phyloP scores from a whole-genome alignment of 495 filamentous ascomycete species.

The Xylaria telfairii region DNA sequence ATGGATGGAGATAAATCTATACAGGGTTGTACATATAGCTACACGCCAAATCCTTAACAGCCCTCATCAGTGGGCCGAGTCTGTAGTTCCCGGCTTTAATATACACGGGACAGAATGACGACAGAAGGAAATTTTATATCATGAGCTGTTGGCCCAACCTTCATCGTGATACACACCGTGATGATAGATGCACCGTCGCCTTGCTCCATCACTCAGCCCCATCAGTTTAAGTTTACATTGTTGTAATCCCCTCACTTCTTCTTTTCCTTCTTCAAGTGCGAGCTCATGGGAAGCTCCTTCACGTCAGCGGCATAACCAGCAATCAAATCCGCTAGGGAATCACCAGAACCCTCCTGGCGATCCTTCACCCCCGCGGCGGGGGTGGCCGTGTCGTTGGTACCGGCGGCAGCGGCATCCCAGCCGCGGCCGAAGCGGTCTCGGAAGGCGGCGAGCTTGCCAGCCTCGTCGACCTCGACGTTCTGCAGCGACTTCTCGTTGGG shows the following conservation, averaged over 20 bases:
- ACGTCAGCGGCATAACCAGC: constrained; percentile 60
- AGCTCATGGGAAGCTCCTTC: constrained; percentile 31
- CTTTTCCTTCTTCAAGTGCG: constrained; percentile 18
- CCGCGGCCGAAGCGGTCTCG: constrained; percentile 79
- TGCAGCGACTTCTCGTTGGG: constrained; percentile 75
- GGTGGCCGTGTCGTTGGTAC: constrained; percentile 35
- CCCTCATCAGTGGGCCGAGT: neutral
- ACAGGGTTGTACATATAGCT: constrained; percentile 39
- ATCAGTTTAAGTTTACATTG: neutral
- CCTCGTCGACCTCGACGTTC: constrained; percentile 95
- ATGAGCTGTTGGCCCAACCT: neutral
- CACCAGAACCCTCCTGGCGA: constrained; percentile 50
- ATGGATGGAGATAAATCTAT: constrained; percentile 16
- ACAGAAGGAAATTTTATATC: neutral
- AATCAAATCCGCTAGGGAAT: constrained; percentile 74
- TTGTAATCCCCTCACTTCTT: constrained; percentile 25
- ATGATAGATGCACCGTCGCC: neutral
- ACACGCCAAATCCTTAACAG: constrained; percentile 21
- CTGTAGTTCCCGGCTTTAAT: neutral
- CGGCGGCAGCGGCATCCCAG: constrained; percentile 70
- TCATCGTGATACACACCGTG: too few species aligned
- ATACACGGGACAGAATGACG: constrained; percentile 8
- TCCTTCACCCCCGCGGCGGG: constrained; percentile 9
- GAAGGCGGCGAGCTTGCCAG: constrained; percentile 86
- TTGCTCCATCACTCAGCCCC: neutral